Percentiles rank a stretch among this genome's conserved stretches.
Evolutionary conservation across 176 grass and related monocot genomes (phyloP).

Genomic region (Eremochloa ophiuroides): DNA sequence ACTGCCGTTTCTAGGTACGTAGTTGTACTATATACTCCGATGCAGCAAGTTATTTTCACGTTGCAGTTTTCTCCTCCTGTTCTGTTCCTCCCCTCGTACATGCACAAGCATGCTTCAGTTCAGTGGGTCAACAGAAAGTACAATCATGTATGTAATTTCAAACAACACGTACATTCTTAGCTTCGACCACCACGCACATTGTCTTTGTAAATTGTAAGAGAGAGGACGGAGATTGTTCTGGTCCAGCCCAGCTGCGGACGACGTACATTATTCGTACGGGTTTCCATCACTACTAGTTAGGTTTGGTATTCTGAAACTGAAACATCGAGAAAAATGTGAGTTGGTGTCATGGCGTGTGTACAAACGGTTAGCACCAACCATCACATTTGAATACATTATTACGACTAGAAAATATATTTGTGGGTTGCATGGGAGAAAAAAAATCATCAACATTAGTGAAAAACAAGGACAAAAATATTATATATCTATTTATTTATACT

Average conservation of each 20-base stretch:
- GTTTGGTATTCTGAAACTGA: background rate
- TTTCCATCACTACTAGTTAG: background rate
- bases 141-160: background rate
- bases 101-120: background rate
- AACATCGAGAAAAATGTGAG: background rate
- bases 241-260: background rate
- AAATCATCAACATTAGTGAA: too few relatives aligned
- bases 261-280: background rate
- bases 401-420: too few relatives aligned
- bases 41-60: background rate
- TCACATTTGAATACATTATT: background rate
- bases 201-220: background rate
- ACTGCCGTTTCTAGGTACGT: too few relatives aligned
- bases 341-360: background rate
- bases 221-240: background rate
- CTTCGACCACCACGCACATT: background rate
- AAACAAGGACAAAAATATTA: too few relatives aligned
- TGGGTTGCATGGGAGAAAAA: too few relatives aligned
- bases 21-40: too few relatives aligned
- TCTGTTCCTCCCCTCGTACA: background rate
- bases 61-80: background rate
- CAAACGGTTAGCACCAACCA: background rate
- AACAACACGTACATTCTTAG: background rate
- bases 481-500: too few relatives aligned
- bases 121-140: background rate